These are phyloP conservation scores for Raphidocelis subcapitata DNA, from an alignment of 139 green algal species.

Conservation along the genomic window DNA sequence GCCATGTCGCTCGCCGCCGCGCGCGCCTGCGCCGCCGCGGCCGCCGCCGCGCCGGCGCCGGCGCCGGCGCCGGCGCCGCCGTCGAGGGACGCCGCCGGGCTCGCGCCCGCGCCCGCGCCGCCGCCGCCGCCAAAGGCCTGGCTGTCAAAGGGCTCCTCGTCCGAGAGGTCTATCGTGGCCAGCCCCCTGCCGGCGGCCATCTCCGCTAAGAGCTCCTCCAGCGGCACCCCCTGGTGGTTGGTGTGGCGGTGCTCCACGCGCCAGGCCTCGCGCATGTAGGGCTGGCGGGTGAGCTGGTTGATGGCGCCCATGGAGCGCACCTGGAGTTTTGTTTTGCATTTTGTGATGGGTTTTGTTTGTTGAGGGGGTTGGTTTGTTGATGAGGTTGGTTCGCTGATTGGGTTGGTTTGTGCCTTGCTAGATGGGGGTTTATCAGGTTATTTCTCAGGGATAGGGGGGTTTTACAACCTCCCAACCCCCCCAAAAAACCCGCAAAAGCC, in stretches of 20 bases:
- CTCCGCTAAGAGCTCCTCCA: slow-evolving; percentile 21
- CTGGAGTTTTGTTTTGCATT: too few relatives aligned
- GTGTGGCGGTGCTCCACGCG: slow-evolving; percentile 15
- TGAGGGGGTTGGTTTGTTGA: too few relatives aligned
- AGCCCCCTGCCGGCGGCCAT: slow-evolving; percentile 2
- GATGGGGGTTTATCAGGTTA: too few relatives aligned
- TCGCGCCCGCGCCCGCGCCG: not conserved
- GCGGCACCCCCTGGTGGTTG: slow-evolving; percentile 4
- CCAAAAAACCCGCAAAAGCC: too few relatives aligned
- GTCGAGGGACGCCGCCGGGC: not conserved
- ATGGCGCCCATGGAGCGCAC: too few relatives aligned
- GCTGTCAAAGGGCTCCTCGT: not conserved
- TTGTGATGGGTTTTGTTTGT: too few relatives aligned
- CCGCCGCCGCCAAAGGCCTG: not conserved
- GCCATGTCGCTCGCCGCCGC: not conserved
- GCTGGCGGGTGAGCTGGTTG: slow-evolving; percentile 19
- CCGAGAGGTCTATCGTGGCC: slow-evolving; percentile 4
- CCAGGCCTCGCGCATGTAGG: slow-evolving; percentile 61
- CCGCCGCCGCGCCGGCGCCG: not conserved
- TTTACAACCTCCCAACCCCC: too few relatives aligned
- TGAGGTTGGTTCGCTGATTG: too few relatives aligned
- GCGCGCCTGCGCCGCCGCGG: too few relatives aligned
- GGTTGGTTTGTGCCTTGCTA: too few relatives aligned
- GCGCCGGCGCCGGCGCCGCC: not conserved
- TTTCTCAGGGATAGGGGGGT: too few relatives aligned